phyloP scores from a whole-genome alignment of 805 yeast genomes.

The Lachancea quebecensis region DNA sequence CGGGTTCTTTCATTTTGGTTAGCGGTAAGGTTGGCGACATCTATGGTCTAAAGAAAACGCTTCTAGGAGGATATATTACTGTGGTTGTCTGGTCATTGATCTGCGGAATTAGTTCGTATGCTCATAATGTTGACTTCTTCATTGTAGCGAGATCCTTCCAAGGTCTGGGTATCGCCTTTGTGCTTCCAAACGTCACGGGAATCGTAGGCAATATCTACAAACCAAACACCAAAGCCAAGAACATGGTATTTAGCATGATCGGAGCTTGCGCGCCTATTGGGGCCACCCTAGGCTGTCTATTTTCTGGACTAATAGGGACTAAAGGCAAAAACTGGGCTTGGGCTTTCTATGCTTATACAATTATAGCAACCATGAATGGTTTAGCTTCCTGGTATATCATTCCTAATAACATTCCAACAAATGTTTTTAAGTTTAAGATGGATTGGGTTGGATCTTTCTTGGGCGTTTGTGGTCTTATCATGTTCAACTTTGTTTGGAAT shows the following conservation, averaged over 20 bases:
- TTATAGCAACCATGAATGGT: slow-evolving; percentile 16
- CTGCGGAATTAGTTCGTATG: slow-evolving; percentile 50
- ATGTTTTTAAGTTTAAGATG: slow-evolving; percentile 28
- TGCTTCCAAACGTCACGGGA: slow-evolving; percentile 55
- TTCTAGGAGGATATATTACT: slow-evolving; percentile 51
- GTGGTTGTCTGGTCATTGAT: slow-evolving; percentile 50
- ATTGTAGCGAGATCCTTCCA: slow-evolving; percentile 50
- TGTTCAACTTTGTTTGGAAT: slow-evolving; percentile 65
- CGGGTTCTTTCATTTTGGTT: slow-evolving; percentile 64
- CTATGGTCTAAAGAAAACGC: slow-evolving; percentile 52
- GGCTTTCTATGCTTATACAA: slow-evolving; percentile 26
- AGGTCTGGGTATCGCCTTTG: slow-evolving; percentile 55
- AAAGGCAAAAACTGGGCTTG: slow-evolving; percentile 20
- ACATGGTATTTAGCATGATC: slow-evolving; percentile 45
- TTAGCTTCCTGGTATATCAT: slow-evolving; percentile 18
- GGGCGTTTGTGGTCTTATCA: slow-evolving; percentile 54
- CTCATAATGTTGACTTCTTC: slow-evolving; percentile 44
- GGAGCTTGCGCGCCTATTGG: slow-evolving; percentile 61
- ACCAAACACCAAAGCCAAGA: slow-evolving; percentile 38
- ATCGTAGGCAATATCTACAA: slow-evolving; percentile 42
- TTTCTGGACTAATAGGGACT: slow-evolving; percentile 41
- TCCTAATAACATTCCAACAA: slow-evolving; percentile 27
- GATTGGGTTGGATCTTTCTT: slow-evolving; percentile 48
- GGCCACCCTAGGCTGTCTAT: slow-evolving; percentile 45
- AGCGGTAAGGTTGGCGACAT: slow-evolving; percentile 70